Evolutionary conservation across 805 yeast genomes (phyloP).

Genomic region (Kazachstania martiniae): DNA sequence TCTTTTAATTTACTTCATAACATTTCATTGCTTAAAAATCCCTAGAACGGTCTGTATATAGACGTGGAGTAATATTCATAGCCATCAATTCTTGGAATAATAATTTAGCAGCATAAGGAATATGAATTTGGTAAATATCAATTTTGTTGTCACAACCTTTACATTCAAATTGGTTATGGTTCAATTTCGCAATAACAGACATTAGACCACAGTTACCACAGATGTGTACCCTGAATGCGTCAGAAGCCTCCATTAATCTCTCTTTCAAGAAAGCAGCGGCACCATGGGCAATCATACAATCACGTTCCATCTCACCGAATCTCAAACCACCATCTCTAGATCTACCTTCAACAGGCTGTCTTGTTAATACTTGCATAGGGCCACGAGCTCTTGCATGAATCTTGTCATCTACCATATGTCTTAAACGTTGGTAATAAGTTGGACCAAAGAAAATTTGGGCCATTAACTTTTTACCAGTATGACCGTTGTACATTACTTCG

Average conservation of each 20-base stretch:
- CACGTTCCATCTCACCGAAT: slow-evolving; percentile 99
- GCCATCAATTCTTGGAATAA: slow-evolving; percentile 99
- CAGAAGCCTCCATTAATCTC: slow-evolving; percentile 97
- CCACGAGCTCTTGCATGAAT: slow-evolving; percentile 99
- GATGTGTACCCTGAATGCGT: slow-evolving; percentile 94
- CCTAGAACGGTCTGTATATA: slow-evolving; percentile 80
- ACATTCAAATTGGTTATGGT: slow-evolving; percentile 96
- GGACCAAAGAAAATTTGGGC: slow-evolving; percentile 99
- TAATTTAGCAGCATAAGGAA: slow-evolving; percentile 97
- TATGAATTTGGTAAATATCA: slow-evolving; percentile 92
- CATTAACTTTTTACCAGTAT: slow-evolving; percentile 95
- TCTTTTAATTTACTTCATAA: background rate
- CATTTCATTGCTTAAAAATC: slow-evolving; percentile 17
- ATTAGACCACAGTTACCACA: slow-evolving; percentile 98
- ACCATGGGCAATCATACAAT: slow-evolving; percentile 99
- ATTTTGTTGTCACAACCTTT: slow-evolving; percentile 98
- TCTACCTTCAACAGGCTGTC: slow-evolving; percentile 99
- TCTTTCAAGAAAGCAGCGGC: slow-evolving; percentile 97
- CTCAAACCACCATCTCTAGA: slow-evolving; percentile 98
- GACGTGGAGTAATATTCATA: slow-evolving; percentile 95
- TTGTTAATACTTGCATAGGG: slow-evolving; percentile 92
- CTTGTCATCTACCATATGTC: slow-evolving; percentile 99
- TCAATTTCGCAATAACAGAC: slow-evolving; percentile 94
- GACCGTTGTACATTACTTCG: slow-evolving; percentile 97
- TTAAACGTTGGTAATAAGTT: slow-evolving; percentile 93